Base-by-base conservation (phyloP, 345 rosid genomes). In the Cardamine resedifolia region DNA sequence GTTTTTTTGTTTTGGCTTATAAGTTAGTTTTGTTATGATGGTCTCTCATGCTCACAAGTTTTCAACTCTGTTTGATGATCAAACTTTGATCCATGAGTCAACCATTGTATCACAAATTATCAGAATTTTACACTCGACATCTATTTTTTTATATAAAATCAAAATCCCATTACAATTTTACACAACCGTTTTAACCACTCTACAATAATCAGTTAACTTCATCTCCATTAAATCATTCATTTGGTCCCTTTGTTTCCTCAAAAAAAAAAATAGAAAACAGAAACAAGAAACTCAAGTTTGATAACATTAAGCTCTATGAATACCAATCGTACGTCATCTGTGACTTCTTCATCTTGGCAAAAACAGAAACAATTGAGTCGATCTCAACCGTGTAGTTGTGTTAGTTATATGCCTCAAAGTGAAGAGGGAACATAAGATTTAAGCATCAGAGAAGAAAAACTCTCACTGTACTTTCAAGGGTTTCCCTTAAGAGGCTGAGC, bases 401-500 rank as follows among this genome's bases (percentile, higher is more conserved):
- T 41, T 72, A 53, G 47, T 61, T 3, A 72, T 55, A 52, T 43
- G 53, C 52, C 60, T 61, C 24, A 6, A 31, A 52, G 23, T 6
- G 33, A 43, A 23, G 27, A 44, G 11, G 28, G 55, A 39, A 44
- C 60, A 18, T 55, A 19, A 39, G 31, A 26, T 21, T 55, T n/a
- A 31, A 55, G 64, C 38, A 53, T 53, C 48, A 43, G 64, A 6
- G 56, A 55, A 44, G 27, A n/a, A 10, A 55, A 11, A 33, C 5
- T 7, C 21, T 43, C 58, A 12, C 2, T 31, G n/a, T 55, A 27
- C 39, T 55, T 64, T 23, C 57, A 85, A 23, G 84, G 80, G 67
- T 27, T 66, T 38, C 61, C 80, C 70, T 77, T 78, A 26, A 27
- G 53, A 15, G 84, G 83, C 78, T 70, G 77, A 10, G 81, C 79